Percentiles rank a stretch among this genome's conserved stretches.
Conservation (phyloP, 2,329 filamentous ascomycete genomes). For the Coniochaeta sp. region DNA sequence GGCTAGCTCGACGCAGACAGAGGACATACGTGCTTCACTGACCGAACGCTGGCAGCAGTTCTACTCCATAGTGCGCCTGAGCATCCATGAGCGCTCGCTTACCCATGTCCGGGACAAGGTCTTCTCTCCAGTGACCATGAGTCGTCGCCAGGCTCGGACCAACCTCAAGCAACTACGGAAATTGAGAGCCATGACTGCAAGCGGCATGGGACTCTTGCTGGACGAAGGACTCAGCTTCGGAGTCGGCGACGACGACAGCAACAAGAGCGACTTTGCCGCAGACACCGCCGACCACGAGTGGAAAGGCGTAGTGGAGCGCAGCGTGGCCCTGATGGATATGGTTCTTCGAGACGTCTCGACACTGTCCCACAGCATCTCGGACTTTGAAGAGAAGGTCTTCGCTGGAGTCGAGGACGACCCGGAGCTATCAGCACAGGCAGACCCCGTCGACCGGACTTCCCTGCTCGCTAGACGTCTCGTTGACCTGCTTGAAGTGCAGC, state of each 20-base stretch:
- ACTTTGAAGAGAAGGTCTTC: conserved; percentile 62
- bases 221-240: conserved; percentile 74
- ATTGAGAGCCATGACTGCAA: conserved; percentile 74
- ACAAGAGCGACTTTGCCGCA: conserved; percentile 35
- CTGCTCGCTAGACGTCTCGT: conserved; percentile 61
- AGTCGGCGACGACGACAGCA: conserved; percentile 50
- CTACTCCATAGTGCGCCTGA: conserved; percentile 72
- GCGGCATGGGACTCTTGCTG: conserved; percentile 78
- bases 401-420: conserved; percentile 54
- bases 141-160: conserved; percentile 64
- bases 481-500: conserved; percentile 57
- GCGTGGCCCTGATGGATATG: conserved; percentile 78
- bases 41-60: conserved; percentile 59
- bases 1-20: conserved; percentile 2
- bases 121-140: conserved; percentile 70
- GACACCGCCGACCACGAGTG: conserved; percentile 38
- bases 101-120: conserved; percentile 64
- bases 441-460: conserved; percentile 40
- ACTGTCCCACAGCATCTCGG: conserved; percentile 52
- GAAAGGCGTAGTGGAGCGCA: conserved; percentile 71
- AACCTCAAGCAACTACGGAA: conserved; percentile 68
- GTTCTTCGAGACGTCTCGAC: conserved; percentile 66
- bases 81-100: conserved; percentile 65
- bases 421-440: conserved; percentile 44
- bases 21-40: conserved; percentile 21